phyloP scores from a whole-genome alignment of 2,329 filamentous ascomycete species.

The Microsporum audouinii region DNA sequence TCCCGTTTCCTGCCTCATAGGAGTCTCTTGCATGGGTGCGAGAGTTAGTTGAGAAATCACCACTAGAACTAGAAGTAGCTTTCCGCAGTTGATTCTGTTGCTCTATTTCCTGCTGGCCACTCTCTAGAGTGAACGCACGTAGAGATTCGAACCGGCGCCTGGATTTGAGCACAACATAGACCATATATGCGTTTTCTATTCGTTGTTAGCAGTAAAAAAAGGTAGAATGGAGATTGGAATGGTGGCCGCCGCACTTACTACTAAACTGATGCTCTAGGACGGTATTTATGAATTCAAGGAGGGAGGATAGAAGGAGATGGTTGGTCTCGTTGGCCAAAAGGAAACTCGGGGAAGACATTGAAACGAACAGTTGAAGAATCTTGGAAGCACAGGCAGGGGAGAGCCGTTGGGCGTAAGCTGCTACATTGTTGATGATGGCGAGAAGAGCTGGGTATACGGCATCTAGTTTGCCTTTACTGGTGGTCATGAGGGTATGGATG shows the following conservation, averaged over 20 bases:
- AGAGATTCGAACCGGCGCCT: conserved; percentile 74
- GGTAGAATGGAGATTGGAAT: background rate
- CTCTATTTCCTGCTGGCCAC: conserved; percentile 82
- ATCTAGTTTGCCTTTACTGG: conserved; percentile 77
- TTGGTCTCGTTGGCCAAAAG: conserved; percentile 87
- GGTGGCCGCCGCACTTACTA: conserved; percentile 40
- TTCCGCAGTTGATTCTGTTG: conserved; percentile 61
- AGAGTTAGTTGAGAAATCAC: conserved; percentile 28
- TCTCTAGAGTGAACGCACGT: conserved; percentile 79
- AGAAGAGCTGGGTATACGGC: conserved; percentile 86
- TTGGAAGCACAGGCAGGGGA: conserved; percentile 66
- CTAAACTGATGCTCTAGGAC: conserved; percentile 80
- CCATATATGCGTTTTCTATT: conserved; percentile 65
- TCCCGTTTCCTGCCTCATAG: conserved; percentile 38
- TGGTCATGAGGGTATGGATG: conserved; percentile 82
- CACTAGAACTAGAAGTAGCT: conserved; percentile 37
- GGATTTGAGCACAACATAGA: conserved; percentile 68
- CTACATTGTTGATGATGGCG: conserved; percentile 86
- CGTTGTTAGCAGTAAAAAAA: conserved; percentile 16
- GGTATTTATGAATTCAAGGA: conserved; percentile 80
- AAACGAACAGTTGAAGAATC: conserved; percentile 74
- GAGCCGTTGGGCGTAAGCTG: conserved; percentile 69
- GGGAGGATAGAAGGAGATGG: conserved; percentile 63
- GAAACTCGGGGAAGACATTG: conserved; percentile 89
- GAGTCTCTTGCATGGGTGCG: conserved; percentile 26